Conservation (phyloP, 1,284 basidiomycete species). For the Naganishia liquefaciens region DNA sequence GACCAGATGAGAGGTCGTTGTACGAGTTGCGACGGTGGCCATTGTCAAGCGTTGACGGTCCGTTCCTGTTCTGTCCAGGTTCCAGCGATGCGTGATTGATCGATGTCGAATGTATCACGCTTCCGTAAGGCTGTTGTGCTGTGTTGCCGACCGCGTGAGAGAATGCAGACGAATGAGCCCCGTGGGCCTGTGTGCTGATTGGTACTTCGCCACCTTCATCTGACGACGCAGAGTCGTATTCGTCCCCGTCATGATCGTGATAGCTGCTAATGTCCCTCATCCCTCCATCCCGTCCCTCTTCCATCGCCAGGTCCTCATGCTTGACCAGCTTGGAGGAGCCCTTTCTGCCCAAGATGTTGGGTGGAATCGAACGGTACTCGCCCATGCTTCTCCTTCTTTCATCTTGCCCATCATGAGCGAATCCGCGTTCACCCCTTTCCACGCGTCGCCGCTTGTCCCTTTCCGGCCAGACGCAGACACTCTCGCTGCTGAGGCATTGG, state of each 20-base stretch:
- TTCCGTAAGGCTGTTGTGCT: background rate
- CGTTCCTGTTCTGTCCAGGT: background rate
- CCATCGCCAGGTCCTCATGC: slow-evolving; percentile 14
- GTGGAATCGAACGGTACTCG: background rate
- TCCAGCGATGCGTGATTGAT: background rate
- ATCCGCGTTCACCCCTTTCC: slow-evolving; percentile 10
- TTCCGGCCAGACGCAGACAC: slow-evolving; percentile 26
- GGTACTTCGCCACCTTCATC: slow-evolving; percentile 15
- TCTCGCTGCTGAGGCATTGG: slow-evolving; percentile 23
- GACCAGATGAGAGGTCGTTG: background rate
- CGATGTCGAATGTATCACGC: background rate
- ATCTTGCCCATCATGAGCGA: background rate
- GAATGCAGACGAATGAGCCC: background rate
- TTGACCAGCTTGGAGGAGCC: slow-evolving; percentile 22
- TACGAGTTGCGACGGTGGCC: slow-evolving; percentile 1
- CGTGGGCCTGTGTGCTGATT: background rate
- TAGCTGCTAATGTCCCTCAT: slow-evolving; percentile 1
- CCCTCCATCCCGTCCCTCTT: background rate
- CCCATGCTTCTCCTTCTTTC: background rate
- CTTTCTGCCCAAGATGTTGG: background rate
- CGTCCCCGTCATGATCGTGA: slow-evolving; percentile 20
- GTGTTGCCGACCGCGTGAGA: background rate
- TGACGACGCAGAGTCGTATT: slow-evolving; percentile 20
- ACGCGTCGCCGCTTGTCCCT: slow-evolving; percentile 27
- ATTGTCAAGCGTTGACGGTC: background rate